A percentile compares a stretch with the other conserved stretches of the same genome.
Evolutionary conservation across 208 protist species (phyloP).

Genomic region (Trichomonas vaginalis): DNA sequence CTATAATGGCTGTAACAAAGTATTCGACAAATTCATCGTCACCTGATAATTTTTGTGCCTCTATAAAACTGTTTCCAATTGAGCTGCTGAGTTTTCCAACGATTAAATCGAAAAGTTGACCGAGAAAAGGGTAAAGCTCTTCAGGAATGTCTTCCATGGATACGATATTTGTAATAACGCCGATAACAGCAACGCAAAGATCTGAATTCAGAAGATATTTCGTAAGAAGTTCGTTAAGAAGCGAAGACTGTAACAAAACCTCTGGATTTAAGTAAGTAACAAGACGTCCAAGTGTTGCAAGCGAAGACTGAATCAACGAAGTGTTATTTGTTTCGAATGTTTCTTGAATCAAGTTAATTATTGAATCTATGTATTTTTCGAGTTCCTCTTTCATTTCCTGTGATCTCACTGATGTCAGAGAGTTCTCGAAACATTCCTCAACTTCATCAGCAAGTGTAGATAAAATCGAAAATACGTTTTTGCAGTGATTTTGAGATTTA

Average conservation of each 20-base stretch:
- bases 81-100: background rate
- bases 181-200: background rate
- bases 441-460: background rate
- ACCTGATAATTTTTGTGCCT: background rate
- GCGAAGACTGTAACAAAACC: background rate
- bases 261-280: background rate
- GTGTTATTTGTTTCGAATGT: background rate
- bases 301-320: background rate
- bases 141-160: background rate
- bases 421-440: background rate
- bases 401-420: background rate
- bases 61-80: background rate
- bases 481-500: background rate
- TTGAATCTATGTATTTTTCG: background rate
- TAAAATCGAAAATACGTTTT: background rate
- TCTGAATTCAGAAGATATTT: background rate
- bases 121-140: background rate
- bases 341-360: background rate
- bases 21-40: background rate
- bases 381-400: background rate
- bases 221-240: background rate
- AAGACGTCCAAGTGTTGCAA: background rate
- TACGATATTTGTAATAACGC: background rate
- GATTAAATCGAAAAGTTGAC: background rate
- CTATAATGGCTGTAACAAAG: background rate